Conservation (phyloP, 1,284 basidiomycete species). For the Sutorius eximius region DNA sequence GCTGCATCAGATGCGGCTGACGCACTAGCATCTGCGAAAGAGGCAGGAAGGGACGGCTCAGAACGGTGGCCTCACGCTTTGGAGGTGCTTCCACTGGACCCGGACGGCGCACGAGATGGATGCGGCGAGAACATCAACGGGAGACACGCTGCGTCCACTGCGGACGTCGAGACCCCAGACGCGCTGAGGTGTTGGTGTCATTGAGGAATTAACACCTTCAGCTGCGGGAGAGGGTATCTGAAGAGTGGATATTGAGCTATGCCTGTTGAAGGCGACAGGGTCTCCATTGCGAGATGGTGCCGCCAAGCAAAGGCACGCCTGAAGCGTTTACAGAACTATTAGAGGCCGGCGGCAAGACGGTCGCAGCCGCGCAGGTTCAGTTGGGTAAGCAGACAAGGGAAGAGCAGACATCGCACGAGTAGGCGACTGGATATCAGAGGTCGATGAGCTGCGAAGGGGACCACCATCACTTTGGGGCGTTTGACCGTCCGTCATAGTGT, state of each 20-base stretch:
- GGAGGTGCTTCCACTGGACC: neutral
- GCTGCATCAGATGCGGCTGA: neutral
- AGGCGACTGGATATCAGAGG: neutral
- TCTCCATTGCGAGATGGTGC: neutral
- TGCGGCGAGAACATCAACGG: neutral
- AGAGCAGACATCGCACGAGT: neutral
- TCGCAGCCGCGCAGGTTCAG: neutral
- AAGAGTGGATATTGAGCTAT: neutral
- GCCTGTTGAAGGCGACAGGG: neutral
- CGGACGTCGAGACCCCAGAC: conserved; percentile 18
- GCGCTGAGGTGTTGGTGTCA: neutral
- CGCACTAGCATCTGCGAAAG: no score
- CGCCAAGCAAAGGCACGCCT: neutral
- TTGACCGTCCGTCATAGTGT: neutral
- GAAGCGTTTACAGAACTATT: neutral
- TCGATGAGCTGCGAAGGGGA: neutral
- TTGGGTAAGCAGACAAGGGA: neutral
- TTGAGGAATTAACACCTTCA: neutral
- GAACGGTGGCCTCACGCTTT: neutral
- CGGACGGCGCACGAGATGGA: no score
- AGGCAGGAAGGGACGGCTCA: neutral
- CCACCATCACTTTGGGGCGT: neutral
- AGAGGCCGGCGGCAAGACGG: neutral
- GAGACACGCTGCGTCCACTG: neutral
- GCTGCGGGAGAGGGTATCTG: neutral